Base-by-base conservation (phyloP, 176 grass and related monocot genomes). In the Triticum urartu region DNA sequence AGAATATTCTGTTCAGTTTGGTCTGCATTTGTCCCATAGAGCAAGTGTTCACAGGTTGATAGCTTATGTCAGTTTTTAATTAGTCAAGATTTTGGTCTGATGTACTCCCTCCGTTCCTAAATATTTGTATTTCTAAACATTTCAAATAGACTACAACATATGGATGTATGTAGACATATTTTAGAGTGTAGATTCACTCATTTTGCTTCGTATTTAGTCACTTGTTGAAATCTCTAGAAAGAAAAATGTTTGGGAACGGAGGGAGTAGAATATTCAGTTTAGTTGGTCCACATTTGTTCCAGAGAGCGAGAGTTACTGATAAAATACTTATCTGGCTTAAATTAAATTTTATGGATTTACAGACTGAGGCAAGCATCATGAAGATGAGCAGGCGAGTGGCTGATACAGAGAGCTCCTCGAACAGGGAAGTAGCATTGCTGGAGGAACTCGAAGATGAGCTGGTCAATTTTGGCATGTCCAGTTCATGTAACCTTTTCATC, bases 361-460 rank as follows among this genome's bases (percentile, higher is more conserved):
- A 92, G 91, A 52, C 2, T 75, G 65, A 33, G 80, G 78, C 34
- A 22, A 73, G 34, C 72, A 25, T 67, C 25, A 10, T 64, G 28
- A 64, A 84, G 42, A 83, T 45, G 58, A 84, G 64, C 60, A 70
- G 34, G 32, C 25, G 65, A 56, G 50, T 11, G 32, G 22, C 26
- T 47, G 84, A 77, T 15, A 67, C 42, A 13, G 79, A 73, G 43
- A 74, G 45, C 30, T 39, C 40, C 36, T 33, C 42, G 2, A 36
- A 63, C 28, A 80, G 63, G 17, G 91, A 93, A 72, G 81, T 79
- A 68, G 52, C 74, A 68, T 89, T 86, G 75, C 89, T 95, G 0
- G 78, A 79, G 59, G 91, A 95, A 33, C 91, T 95, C 14, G 79
- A 95, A 75, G 84, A 84, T 5, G 84, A 67, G 60, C 18, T 20